Conservation (phyloP, 805 yeast genomes). For the Hemisphaericaspora nanyangensis region DNA sequence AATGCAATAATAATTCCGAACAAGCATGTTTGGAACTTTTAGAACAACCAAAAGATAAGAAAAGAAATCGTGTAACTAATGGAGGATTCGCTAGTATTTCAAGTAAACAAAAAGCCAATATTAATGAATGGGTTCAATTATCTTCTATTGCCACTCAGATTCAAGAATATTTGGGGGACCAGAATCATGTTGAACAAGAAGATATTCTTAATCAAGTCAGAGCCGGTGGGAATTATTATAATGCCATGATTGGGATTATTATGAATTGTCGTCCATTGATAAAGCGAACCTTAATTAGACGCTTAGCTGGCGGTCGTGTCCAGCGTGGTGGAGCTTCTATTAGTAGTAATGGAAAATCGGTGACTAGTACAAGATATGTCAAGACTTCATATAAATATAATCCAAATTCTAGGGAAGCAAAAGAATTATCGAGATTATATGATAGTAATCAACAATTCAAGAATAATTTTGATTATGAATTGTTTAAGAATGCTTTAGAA, state of each 20-base stretch:
- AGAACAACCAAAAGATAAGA: background rate
- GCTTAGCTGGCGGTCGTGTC: conserved; percentile 26
- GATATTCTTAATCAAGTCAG: conserved; percentile 18
- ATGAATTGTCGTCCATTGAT: conserved; percentile 8
- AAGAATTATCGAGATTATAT: conserved; percentile 30
- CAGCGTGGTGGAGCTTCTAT: conserved; percentile 19
- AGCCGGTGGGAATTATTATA: conserved; percentile 21
- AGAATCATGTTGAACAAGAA: background rate
- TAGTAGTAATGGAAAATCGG: background rate
- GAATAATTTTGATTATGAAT: conserved; percentile 29
- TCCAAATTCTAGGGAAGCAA: conserved; percentile 20
- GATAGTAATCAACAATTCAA: conserved; percentile 30
- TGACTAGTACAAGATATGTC: background rate
- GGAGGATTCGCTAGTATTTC: background rate
- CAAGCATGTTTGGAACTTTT: conserved; percentile 10
- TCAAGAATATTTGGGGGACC: conserved; percentile 14
- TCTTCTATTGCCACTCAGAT: conserved; percentile 17
- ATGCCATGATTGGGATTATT: conserved; percentile 37
- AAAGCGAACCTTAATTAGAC: background rate
- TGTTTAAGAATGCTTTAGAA: conserved; percentile 34
- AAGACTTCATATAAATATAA: conserved; percentile 11
- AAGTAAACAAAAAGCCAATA: background rate
- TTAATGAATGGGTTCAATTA: conserved; percentile 11
- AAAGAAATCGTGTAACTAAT: background rate
- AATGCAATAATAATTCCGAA: conserved; percentile 24